Evolutionary conservation across 805 yeast species (phyloP).

Genomic region (Monosporozyma solicola): DNA sequence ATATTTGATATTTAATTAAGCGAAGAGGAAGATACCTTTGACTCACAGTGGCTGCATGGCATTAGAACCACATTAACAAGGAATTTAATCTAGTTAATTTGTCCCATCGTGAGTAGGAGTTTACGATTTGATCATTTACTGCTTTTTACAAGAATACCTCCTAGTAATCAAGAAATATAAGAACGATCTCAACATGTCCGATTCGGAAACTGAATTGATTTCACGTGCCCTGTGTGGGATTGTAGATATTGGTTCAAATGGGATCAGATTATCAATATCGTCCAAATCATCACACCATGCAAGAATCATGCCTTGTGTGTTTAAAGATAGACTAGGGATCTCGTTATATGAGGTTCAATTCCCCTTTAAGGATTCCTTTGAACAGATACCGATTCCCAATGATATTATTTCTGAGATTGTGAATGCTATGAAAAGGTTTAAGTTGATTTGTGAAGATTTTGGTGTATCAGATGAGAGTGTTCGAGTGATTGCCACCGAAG

Average conservation of each 20-base stretch:
- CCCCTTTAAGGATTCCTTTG: conserved; percentile 30
- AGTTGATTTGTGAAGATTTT: conserved; percentile 61
- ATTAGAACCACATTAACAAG: no score
- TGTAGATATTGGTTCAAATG: conserved; percentile 73
- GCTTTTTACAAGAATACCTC: background rate
- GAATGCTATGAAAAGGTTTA: conserved; percentile 57
- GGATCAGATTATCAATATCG: conserved; percentile 62
- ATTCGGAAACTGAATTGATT: conserved; percentile 44
- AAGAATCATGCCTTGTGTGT: conserved; percentile 68
- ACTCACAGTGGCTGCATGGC: no score
- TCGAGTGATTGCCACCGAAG: conserved; percentile 65
- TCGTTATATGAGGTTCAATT: conserved; percentile 57
- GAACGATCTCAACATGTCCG: background rate
- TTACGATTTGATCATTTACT: background rate
- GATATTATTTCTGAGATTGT: conserved; percentile 52
- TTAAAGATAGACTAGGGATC: conserved; percentile 64
- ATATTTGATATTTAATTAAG: no score
- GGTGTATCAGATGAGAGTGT: conserved; percentile 57
- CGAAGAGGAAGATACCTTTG: no score
- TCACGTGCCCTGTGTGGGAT: conserved; percentile 53
- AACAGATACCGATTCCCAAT: conserved; percentile 42
- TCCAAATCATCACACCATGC: conserved; percentile 63
- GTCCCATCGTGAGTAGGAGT: no score
- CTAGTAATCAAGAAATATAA: no score
- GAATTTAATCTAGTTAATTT: no score